A percentile compares a stretch with the other conserved stretches of the same genome.
Evolutionary conservation across 2,329 filamentous ascomycete genomes (phyloP).

Genomic region (Cercospora canescens): DNA sequence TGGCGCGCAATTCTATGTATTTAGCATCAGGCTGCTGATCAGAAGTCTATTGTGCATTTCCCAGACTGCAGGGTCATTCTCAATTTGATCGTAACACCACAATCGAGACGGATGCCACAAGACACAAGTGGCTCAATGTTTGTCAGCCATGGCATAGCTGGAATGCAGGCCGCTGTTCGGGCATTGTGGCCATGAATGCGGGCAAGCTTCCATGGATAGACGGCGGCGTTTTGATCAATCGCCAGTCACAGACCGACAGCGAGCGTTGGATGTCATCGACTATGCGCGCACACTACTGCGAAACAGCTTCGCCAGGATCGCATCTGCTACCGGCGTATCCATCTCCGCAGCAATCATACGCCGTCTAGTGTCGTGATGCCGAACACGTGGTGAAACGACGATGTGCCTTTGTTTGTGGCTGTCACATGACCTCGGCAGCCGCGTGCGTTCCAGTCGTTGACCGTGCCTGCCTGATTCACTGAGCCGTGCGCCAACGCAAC

Average conservation of each 20-base stretch:
- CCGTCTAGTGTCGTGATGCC: not conserved
- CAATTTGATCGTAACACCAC: not conserved
- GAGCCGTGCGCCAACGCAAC: conserved; percentile 4
- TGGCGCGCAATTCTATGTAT: not conserved
- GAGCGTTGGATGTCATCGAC: not conserved
- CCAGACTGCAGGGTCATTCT: not conserved
- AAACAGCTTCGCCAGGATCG: not conserved
- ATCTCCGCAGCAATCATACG: not conserved
- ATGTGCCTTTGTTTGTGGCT: conserved; percentile 8
- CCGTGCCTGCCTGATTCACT: conserved; percentile 6
- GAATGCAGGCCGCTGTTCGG: not conserved
- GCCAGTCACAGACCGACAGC: not conserved
- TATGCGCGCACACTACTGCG: not conserved
- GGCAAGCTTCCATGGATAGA: not conserved
- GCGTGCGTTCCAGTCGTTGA: not conserved
- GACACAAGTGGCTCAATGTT: not conserved
- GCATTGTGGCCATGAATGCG: not conserved
- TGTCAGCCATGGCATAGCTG: not conserved
- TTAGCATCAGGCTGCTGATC: not conserved
- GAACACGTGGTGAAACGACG: not conserved
- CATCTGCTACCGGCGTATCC: not conserved
- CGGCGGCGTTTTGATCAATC: not conserved
- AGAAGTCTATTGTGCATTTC: not conserved
- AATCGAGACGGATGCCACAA: not conserved
- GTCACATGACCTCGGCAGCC: not conserved